These are phyloP conservation scores for Byssoonygena ceratinophila DNA, from an alignment of 2,329 filamentous ascomycete genomes.

Conservation along the genomic window DNA sequence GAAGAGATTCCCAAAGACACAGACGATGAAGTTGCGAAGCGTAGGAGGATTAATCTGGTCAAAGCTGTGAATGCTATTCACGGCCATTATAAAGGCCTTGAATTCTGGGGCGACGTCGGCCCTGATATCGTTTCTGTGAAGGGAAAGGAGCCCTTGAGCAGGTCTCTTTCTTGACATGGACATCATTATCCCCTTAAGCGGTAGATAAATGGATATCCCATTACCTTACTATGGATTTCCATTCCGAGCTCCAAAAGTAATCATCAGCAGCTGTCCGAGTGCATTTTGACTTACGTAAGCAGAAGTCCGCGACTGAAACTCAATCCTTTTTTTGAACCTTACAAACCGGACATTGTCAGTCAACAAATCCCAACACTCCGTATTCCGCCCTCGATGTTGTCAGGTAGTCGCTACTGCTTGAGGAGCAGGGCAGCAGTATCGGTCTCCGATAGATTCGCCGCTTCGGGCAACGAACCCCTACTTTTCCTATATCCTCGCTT, in stretches of 20 bases:
- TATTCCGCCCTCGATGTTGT: constrained; percentile 30
- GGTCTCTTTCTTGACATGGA: not conserved
- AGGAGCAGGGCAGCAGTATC: constrained; percentile 31
- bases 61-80: constrained; percentile 62
- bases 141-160: not conserved
- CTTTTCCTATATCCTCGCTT: constrained; percentile 39
- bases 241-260: no score
- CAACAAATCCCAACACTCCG: not conserved
- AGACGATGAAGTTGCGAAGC: constrained; percentile 37
- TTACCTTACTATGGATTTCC: no score
- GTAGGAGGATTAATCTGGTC: constrained; percentile 57
- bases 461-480: constrained; percentile 33
- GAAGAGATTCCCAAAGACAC: constrained; percentile 39
- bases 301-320: not conserved
- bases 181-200: not conserved
- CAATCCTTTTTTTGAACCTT: constrained; percentile 4
- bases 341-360: not conserved
- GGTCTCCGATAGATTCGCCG: constrained; percentile 29
- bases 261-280: no score
- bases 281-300: constrained; percentile 4
- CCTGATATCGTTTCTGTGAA: constrained; percentile 2
- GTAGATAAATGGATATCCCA: not conserved
- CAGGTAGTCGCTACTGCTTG: constrained; percentile 34
- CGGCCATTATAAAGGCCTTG: constrained; percentile 65
- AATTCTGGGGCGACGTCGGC: constrained; percentile 70